Base-by-base conservation (phyloP, 352 stramenopile species). In the Globisporangium sylvaticum region DNA sequence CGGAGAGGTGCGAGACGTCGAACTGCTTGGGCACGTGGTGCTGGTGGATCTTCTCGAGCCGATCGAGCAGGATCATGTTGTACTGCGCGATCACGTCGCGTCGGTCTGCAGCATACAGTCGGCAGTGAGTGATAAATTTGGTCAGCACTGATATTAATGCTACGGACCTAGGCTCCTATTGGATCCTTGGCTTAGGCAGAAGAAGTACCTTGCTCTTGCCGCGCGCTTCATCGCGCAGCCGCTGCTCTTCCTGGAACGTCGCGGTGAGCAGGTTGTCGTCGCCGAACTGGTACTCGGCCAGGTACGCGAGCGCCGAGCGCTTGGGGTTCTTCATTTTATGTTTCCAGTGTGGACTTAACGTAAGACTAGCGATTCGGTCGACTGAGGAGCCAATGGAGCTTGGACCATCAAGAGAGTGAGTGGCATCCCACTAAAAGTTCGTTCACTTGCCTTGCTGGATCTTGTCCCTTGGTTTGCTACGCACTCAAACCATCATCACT, bases 281-380 rank as follows among this genome's bases (percentile, higher is more conserved):
- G 3, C 71, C 80, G 63, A 86, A 91, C 46, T 87, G 74, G 65
- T 91, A 91, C 58, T 91, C 83, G 12, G 80, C 79, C 15, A 81
- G 65, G 63, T 86, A 91, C 32, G 83, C 67, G 53, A 91, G 64
- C 34, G 18, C 56, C 25, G 76, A 73, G 3, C 70, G 72, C 58
- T 78, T 79, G 14, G 79, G 74, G 52, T 79, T 88, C 60, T 70
- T 83, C 80, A 90, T 88, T 3, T 14, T 12, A n/a, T 20, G 14
- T 1, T 24, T 12, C 25, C n/a, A n/a, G n/a, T n/a, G n/a, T n/a
- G n/a, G 4, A 32, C 9, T 1, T 27, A 24, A 18, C 22, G 48
- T 27, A 20, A 15, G 52, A n/a, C 12, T 4, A 10, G 9, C 34
- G 12, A 10, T 48, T 48, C 34, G 52, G 24, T 32, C 52, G 52